These are phyloP conservation scores for Lactifluus echinatus DNA, from an alignment of 768 basidiomycete genomes.

Conservation along the genomic window DNA sequence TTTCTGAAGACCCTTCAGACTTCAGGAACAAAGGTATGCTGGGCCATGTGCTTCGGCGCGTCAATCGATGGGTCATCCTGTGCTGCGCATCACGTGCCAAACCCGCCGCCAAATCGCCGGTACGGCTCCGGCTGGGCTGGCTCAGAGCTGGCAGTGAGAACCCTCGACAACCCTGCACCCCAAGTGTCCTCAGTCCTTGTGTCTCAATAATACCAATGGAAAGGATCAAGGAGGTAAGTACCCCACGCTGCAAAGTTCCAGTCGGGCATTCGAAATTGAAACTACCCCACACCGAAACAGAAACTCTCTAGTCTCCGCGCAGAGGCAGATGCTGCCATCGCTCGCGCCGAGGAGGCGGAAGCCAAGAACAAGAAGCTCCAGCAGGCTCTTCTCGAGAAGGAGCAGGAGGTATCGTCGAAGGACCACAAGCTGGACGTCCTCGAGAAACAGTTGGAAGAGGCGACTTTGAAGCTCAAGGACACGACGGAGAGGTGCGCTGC, in stretches of 20 bases:
- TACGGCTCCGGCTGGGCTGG: not conserved
- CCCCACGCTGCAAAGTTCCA: too few species aligned
- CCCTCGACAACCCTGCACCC: conserved; percentile 1
- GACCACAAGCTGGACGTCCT: conserved; percentile 12
- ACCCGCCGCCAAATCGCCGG: not conserved
- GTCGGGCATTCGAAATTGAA: not conserved
- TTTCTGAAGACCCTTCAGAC: too few species aligned
- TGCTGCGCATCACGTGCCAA: conserved; percentile 2
- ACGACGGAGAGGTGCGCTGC: not conserved
- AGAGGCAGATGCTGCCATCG: conserved; percentile 4
- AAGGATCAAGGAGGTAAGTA: conserved; percentile 10
- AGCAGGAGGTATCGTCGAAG: conserved; percentile 14
- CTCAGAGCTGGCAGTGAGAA: not conserved
- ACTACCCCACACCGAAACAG: not conserved
- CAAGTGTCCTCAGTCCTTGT: not conserved
- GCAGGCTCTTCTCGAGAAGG: conserved; percentile 12
- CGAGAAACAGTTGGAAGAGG: not conserved
- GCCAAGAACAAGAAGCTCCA: conserved; percentile 7
- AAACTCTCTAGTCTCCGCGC: conserved; percentile 11
- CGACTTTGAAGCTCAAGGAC: not conserved
- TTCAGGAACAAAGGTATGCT: too few species aligned
- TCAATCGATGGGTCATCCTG: too few species aligned
- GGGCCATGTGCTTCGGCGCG: too few species aligned
- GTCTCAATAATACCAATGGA: conserved; percentile 4
- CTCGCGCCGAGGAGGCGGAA: conserved; percentile 6